These are phyloP conservation scores for Clavispora carvajalis DNA, from an alignment of 805 yeast species.

Conservation along the genomic window DNA sequence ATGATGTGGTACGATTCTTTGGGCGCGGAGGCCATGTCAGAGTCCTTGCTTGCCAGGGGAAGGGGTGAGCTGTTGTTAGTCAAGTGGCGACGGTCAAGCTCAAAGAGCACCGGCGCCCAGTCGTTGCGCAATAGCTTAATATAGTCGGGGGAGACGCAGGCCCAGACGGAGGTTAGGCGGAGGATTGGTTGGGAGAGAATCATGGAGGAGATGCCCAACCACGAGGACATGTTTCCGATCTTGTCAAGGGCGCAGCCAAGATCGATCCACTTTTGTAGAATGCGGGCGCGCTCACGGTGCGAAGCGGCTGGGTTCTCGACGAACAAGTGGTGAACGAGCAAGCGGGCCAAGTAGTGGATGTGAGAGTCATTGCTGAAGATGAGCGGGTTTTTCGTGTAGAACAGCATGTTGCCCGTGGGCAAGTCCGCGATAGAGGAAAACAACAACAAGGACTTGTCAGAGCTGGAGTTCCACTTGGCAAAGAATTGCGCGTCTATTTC, in stretches of 20 bases:
- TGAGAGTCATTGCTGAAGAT: conserved; percentile 62
- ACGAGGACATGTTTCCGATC: conserved; percentile 87
- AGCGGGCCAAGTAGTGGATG: conserved; percentile 72
- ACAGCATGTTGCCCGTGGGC: conserved; percentile 17
- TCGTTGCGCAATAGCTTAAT: conserved; percentile 63
- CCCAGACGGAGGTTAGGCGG: conserved; percentile 73
- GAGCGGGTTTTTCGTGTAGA: conserved; percentile 63
- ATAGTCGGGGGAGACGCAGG: conserved; percentile 53
- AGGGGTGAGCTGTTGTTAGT: conserved; percentile 18
- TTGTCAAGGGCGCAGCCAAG: conserved; percentile 73
- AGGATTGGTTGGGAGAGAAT: conserved; percentile 79
- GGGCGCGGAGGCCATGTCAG: conserved; percentile 3
- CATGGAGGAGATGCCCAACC: conserved; percentile 85
- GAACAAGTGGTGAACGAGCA: conserved; percentile 66
- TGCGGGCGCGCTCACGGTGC: conserved; percentile 50
- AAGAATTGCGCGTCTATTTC: conserved; percentile 63
- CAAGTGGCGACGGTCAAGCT: conserved; percentile 71
- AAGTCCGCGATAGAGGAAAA: conserved; percentile 37
- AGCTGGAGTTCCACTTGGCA: conserved; percentile 69
- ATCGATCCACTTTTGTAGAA: conserved; percentile 79
- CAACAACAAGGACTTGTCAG: conserved; percentile 71
- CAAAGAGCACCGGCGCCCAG: conserved; percentile 93
- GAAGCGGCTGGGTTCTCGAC: conserved; percentile 33
- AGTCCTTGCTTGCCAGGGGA: conserved; percentile 4
- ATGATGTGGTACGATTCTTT: conserved; percentile 61